Base-by-base conservation (phyloP, 164 flowering plant species). In the Macadamia tetraphylla region DNA sequence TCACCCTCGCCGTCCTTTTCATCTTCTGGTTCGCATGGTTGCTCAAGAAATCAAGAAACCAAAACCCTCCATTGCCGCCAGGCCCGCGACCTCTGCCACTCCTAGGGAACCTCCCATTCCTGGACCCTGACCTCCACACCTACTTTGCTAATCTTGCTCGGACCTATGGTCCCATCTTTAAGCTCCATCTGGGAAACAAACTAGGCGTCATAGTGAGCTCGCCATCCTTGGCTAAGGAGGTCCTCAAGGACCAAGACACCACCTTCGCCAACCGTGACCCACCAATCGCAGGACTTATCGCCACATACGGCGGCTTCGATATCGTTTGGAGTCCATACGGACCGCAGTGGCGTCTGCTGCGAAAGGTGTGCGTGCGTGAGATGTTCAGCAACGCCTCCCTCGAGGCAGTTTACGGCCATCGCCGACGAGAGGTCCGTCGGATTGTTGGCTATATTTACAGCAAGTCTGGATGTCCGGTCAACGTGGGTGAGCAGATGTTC, bases 61-160 rank as follows among this genome's bases (percentile, higher is more conserved):
- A 23, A n/a, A 30, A 57, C 12, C 70, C 74, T 6, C 83, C 69
- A n/a, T 29, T 78, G 40, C 85, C 85, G 6, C 90, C 88, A 1
- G 86, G 90, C 23, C 88, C 90, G 0, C 69, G 40, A 35, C 40
- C 40, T 2, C 9, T 46, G 1, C 51, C 51, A 9, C 51, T 46
- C 9, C 7, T 46, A 9, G 51, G 9, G 13, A 46, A 46, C 51
- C 51, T 46, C 2, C 51, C 51, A 4, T 46, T 46, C 13, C 51
- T 46, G 12, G 51, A 46, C 51, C 9, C 51, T 4, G 51, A 46
- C 7, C 8, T 46, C 51, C 51, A 46, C 51, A 46, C 51, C 51
- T 8, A 46, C 51, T 46, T 46, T 11, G 1, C 51, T 11, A 11
- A 46, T 1, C 51, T 46, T 4, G 51, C 51, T 46, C 9, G 9